Evolutionary conservation across 140 eudicot species (phyloP), one percentile per base, ranked within the genome.

Genomic region (Anethum foeniculum): DNA sequence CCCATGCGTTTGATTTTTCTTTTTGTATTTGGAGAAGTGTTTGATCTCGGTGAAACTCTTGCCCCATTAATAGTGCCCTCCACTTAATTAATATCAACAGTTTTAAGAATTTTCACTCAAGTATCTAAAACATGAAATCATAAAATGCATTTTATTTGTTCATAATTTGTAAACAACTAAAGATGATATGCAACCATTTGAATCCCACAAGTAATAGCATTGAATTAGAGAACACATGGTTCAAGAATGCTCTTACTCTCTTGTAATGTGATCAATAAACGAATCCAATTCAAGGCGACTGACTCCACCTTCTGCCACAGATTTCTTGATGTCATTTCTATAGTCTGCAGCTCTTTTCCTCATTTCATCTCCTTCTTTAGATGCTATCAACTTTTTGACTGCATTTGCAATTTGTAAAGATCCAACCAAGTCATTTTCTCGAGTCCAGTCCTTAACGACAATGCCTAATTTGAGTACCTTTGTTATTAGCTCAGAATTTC

Each of bases 301-400:
- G 62, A 60, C 75, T 23, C 91, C 89, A 5, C 88, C 88, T 47
- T 72, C 87, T 49, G 75, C 85, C 84, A 84, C 88, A 23, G 87
- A 82, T 58, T 15, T 47, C 79, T 85, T 80, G 0, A 84, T 87
- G 6, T 65, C 84, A 47, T 38, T 73, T 30, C 88, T 85, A 2
- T 81, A 80, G 16, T 82, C 88, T 6, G 21, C 86, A n/a, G 86
- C 90, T 54, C 78, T 87, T 82, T 78, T 82, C 60, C 88, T 76
- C 11, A 79, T 81, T n/a, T 16, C 38, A 72, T 76, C 36, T 78
- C 90, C 90, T 75, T 86, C 82, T 15, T 75, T 79, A 5, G 90
- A 84, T 2, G 73, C 80, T 85, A 84, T 86, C 84, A 86, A 81
- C 54, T 77, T 81, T 65, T 77, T 77, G 49, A 84, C 85, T 23